Percentiles rank a stretch among this genome's conserved stretches.
These are phyloP conservation scores for Phytophthora constricta DNA, from an alignment of 352 stramenopile species.

Conservation along the genomic window DNA sequence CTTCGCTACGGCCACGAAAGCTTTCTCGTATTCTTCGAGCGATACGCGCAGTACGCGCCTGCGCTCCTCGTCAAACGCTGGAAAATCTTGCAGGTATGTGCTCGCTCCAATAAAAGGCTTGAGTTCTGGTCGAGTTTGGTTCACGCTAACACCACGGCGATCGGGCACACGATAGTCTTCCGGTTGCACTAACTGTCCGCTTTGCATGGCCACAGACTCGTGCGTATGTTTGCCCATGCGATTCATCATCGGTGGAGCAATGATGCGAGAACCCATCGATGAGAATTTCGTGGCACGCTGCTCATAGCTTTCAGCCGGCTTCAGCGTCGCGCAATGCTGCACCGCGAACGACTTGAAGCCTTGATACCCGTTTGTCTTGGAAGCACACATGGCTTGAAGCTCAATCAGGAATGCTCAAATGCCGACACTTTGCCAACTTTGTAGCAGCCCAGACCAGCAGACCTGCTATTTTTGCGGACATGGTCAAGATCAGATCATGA, in stretches of 20 bases:
- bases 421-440: too few species aligned
- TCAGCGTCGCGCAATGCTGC: conserved; percentile 77
- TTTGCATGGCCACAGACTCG: conserved; percentile 60
- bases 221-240: conserved; percentile 58
- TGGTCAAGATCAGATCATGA: conserved; percentile 20
- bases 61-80: conserved; percentile 56
- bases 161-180: conserved; percentile 72
- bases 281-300: conserved; percentile 80
- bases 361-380: conserved; percentile 74
- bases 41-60: conserved; percentile 40
- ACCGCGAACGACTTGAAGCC: conserved; percentile 76
- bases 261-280: conserved; percentile 73
- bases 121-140: conserved; percentile 39
- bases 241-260: conserved; percentile 63
- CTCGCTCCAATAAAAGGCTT: conserved; percentile 69
- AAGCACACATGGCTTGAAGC: conserved; percentile 41
- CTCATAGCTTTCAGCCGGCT: conserved; percentile 75
- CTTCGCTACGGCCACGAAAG: conserved; percentile 48
- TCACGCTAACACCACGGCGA: conserved; percentile 57
- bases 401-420: conserved; percentile 15
- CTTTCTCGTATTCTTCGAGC: conserved; percentile 48
- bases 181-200: conserved; percentile 48
- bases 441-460: neutral
- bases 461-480: conserved; percentile 25
- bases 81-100: conserved; percentile 74